phyloP scores from a whole-genome alignment of 139 green algal species.

The Chlamydomonas schloesseri region DNA sequence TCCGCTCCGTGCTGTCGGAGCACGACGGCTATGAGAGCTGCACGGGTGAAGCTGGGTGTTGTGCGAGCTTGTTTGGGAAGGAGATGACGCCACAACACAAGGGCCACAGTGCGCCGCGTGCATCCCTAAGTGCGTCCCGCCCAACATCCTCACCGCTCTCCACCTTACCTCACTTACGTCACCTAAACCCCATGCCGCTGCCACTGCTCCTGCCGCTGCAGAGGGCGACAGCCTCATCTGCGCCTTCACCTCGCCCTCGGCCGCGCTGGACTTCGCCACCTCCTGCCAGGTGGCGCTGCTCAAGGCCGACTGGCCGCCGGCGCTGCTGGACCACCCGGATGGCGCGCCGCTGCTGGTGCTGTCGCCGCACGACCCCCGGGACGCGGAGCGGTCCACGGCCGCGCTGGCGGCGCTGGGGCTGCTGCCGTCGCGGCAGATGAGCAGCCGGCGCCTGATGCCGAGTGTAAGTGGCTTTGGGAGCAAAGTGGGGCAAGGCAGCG shows the following conservation, averaged over 20 bases:
- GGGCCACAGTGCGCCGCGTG: not conserved
- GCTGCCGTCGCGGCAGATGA: too few species aligned
- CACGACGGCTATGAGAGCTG: constrained; percentile 40
- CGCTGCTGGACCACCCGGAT: not conserved
- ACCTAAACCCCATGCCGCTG: too few species aligned
- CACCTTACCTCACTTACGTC: too few species aligned
- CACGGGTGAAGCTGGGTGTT: not conserved
- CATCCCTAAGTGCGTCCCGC: not conserved
- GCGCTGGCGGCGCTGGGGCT: too few species aligned
- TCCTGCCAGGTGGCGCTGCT: not conserved
- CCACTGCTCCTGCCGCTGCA: constrained; percentile 3
- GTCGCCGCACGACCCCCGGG: not conserved
- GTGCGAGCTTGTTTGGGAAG: too few species aligned
- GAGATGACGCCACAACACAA: too few species aligned
- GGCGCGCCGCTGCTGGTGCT: not conserved
- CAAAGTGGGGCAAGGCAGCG: too few species aligned
- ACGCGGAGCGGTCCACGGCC: too few species aligned
- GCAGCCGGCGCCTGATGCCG: too few species aligned
- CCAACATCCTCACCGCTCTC: too few species aligned
- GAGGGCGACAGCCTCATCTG: constrained; percentile 63
- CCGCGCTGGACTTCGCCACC: constrained; percentile 46
- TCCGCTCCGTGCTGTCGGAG: constrained; percentile 16
- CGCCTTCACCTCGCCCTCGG: constrained; percentile 53
- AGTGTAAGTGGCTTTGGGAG: too few species aligned
- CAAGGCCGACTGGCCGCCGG: not conserved